Base-by-base conservation (phyloP, 2,329 filamentous ascomycete genomes). In the Dothiorella sarmentorum region DNA sequence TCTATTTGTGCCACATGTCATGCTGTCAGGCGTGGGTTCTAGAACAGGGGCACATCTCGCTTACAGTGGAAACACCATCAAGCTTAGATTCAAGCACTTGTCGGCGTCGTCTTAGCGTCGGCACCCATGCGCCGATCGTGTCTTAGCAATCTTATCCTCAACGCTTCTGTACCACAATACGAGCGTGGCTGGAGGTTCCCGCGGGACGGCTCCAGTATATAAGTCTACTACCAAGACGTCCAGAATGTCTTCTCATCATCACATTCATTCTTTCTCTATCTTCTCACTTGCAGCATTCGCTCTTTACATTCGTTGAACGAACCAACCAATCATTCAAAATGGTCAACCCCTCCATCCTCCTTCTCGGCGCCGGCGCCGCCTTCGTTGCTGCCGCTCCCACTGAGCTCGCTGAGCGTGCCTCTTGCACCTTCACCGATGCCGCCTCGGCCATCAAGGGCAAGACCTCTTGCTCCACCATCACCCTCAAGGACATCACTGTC, bases 351-450 rank as follows among this genome's bases (percentile, higher is more conserved):
- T 53, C 45, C 47, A 53, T 47, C 22, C 47, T 59, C 57, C 47
- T 59, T 27, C 27, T 59, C 47, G 57, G 57, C 47, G 57, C 57
- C 42, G 47, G 57, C 57, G 57, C 57, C 57, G 57, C 57, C 29
- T 29, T 52, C 47, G 47, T 43, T 43, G 40, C 47, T 26, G 57
- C 57, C 27, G 56, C 56, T 37, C 56, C 56, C 43, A 38, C 56
- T 9, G 27, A 42, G 42, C 43, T 58, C 9, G 43, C 42, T 24
- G 44, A 45, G 18, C 44, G 43, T 17, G 20, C 43, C 26, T 20
- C 20, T 44, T 62, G 60, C 53, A 62, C 60, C 58, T 62, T 62
- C 53, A 56, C 57, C 40, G 65, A 65, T 22, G 62, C 65, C 33
- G 58, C 47, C 38, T 47, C 43, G 7, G 58, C 58, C 22, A 58